Base-by-base conservation (phyloP, 2,329 filamentous ascomycete genomes). In the Nemania sp. region DNA sequence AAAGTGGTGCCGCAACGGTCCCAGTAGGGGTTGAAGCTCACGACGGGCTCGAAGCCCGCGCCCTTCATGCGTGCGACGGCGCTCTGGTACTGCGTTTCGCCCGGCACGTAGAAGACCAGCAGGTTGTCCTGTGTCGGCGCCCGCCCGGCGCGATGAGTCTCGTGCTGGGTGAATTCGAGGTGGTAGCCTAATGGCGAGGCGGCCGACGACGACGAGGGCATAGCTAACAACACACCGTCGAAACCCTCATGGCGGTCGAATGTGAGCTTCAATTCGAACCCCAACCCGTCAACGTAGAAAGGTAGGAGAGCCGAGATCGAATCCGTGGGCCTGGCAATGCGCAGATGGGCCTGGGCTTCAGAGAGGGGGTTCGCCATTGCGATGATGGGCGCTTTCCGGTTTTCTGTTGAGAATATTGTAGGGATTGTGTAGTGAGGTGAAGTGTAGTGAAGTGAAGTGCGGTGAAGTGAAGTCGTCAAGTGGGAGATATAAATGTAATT, bases 11-110 rank as follows among this genome's bases (percentile, higher is more conserved):
- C 63, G 17, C 57, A 60, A 11, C 57, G 54, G 21, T 63, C 60
- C 63, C 63, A 65, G 39, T 65, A 65, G 2, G 63, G 60, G 12
- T 63, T 65, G 29, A 63, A 61, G 54, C 63, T 65, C 53, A 20
- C 20, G 13, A 63, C 57, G 11, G 63, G 54, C 34, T 58, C 60
- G n/a, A 63, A 63, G 15, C 63, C 63, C 9, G 50, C 51, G n/a
- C 17, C 21, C 12, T 20, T 55, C 63, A 65, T 63, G 25, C 60
- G 57, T 21, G 42, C 45, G 13, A 65, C 37, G n/a, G 60, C 60
- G 37, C 45, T 5, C 18, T 51, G 35, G 21, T 65, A 60, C 21
- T 39, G 57, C 32, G 47, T 25, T 37, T 59, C 29, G 21, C 58
- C 47, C 2, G 63, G 57, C 43, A 65, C 7, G 47, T 63, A 65